Percentiles rank a stretch among this genome's conserved stretches.
These are phyloP conservation scores for Nephromyces sp. DNA, from an alignment of 169 alveolate species.

Conservation along the genomic window DNA sequence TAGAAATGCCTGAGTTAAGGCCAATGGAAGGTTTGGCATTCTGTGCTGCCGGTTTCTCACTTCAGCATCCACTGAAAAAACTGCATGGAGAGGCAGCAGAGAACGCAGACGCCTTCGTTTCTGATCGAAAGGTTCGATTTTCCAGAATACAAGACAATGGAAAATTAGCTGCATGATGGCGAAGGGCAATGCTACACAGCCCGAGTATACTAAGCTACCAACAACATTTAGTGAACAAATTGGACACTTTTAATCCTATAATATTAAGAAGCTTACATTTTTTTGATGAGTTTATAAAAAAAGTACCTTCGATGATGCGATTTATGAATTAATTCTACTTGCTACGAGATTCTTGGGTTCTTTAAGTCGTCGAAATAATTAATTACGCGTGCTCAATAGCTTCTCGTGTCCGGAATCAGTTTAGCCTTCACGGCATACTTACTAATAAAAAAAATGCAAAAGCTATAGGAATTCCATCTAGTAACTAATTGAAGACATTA, in stretches of 20 bases:
- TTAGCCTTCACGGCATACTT: no score
- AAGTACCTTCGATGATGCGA: background rate
- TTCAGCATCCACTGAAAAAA: slow-evolving; percentile 34
- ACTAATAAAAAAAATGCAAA: no score
- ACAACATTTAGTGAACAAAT: background rate
- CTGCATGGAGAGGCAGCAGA: slow-evolving; percentile 2
- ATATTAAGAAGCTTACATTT: background rate
- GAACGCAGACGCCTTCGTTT: slow-evolving; percentile 30
- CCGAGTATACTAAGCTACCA: background rate
- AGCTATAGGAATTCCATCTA: no score
- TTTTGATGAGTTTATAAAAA: background rate
- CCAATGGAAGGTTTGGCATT: slow-evolving; percentile 10
- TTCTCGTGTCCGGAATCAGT: no score
- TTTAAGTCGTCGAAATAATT: no score
- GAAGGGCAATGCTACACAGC: background rate
- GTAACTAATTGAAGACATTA: no score
- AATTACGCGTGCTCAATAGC: no score
- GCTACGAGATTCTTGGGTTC: no score
- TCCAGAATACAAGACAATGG: no score
- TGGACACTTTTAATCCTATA: background rate
- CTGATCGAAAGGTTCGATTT: slow-evolving; percentile 13
- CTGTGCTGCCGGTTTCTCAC: slow-evolving; percentile 21
- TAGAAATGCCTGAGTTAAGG: background rate
- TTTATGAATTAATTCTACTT: no score
- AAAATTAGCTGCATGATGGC: background rate